Evolutionary conservation across 371 early-diverging fungal species (phyloP).

Genomic region (Mortierella sp.): DNA sequence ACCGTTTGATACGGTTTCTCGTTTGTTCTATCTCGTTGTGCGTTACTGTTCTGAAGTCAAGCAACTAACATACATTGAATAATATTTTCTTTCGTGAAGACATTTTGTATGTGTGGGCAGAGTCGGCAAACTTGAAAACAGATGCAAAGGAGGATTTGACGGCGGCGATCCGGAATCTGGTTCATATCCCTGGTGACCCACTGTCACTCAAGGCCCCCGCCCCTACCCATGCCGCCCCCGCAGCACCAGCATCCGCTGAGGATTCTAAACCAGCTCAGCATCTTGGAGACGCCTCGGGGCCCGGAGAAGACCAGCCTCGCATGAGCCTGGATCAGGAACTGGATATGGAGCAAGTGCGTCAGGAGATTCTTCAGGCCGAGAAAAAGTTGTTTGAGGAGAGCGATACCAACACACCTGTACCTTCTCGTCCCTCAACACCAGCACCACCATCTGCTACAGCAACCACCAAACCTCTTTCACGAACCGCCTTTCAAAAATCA

Average conservation of each 20-base stretch:
- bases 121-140: constrained; percentile 41
- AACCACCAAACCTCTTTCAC: constrained; percentile 25
- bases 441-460: constrained; percentile 18
- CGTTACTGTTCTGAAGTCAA: no score
- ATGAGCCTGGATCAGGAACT: constrained; percentile 58
- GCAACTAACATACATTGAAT: no score
- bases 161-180: constrained; percentile 53
- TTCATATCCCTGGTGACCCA: constrained; percentile 52
- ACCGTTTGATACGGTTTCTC: neutral
- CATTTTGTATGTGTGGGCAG: constrained; percentile 45
- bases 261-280: constrained; percentile 8
- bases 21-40: neutral
- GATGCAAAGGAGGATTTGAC: constrained; percentile 45
- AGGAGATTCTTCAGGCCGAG: constrained; percentile 53
- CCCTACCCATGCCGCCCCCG: neutral
- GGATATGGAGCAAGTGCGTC: constrained; percentile 55
- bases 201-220: constrained; percentile 44
- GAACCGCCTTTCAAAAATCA: constrained; percentile 28
- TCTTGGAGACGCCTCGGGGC: constrained; percentile 15
- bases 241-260: neutral
- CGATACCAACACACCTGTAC: constrained; percentile 24
- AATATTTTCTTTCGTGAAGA: constrained; percentile 4
- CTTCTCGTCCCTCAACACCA: constrained; percentile 47
- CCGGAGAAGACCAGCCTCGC: constrained; percentile 37
- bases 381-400: constrained; percentile 57